Evolutionary conservation across 306 rosid genomes (phyloP), one percentile per base, ranked within the genome.

Genomic region (Vigna angularis): DNA sequence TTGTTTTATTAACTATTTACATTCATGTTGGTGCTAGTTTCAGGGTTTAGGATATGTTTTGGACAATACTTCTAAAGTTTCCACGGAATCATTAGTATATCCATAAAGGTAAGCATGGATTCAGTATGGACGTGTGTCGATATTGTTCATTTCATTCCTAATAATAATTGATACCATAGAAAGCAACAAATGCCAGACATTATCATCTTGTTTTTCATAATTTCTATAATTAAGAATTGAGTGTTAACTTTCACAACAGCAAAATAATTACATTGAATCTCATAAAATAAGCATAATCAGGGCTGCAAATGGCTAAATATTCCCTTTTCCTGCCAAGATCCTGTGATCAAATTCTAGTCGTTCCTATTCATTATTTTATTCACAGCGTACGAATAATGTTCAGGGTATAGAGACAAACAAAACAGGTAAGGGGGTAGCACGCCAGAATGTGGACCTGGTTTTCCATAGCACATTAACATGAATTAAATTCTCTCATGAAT

Each of bases 401-500:
- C 28, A 26, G 28, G 28, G 28, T 26, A 26, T 26, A 26, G 28
- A 26, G 28, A 26, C 28, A 26, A 26, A 26, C 28, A 26, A 26
- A 26, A 26, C 12, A 57, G 36, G 32, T 26, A 6, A 52, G 49
- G 49, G 28, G 38, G 18, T 49, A 38, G 45, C 61, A 15, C 17
- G 47, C 5, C 14, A 52, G 72, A 71, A 76, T 57, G 45, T 34
- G 74, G 74, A 74, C 47, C 79, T 22, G 34, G 52, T 20, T 49
- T 26, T 24, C 72, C 71, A 5, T 4, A 15, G 14, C 59, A 63
- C 74, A 52, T 44, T 44, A 34, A 22, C 62, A 62, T 77, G 79
- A 66, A 77, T 61, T 53, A 56, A n/a, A 62, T 63, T 83, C 78
- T 85, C 69, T 70, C 38, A 62, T 63, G 85, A 57, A 18, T 67